Percentiles rank a stretch among this genome's conserved stretches.
Conservation (phyloP, 345 rosid species). For the Ailanthus altissimus region DNA sequence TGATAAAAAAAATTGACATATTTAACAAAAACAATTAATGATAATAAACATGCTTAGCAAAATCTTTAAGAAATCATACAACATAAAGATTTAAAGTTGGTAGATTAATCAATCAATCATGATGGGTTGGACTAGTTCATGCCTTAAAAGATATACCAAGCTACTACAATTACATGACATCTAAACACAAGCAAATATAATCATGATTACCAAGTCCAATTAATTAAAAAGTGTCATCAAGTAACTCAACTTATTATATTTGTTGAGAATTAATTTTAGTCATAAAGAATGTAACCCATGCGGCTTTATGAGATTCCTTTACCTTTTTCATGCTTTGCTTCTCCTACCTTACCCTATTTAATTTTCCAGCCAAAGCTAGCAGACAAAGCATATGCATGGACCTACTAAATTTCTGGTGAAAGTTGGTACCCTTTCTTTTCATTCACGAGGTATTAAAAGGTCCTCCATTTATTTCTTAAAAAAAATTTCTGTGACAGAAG, state of each 20-base stretch:
- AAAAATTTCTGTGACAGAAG: too few relatives aligned
- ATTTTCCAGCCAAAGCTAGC: neutral
- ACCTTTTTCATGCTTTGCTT: neutral
- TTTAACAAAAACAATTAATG: too few relatives aligned
- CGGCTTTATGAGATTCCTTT: neutral
- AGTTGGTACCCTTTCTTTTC: neutral
- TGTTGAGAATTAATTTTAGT: neutral
- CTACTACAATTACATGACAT: too few relatives aligned
- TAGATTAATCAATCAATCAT: too few relatives aligned
- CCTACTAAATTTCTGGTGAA: neutral
- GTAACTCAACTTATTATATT: neutral
- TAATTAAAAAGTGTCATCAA: neutral
- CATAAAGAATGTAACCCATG: neutral
- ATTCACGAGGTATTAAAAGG: neutral
- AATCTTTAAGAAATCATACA: neutral
- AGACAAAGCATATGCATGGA: conserved; percentile 10
- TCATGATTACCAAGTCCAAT: neutral
- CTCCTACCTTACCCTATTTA: neutral
- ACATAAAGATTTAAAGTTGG: too few relatives aligned
- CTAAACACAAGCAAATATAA: neutral
- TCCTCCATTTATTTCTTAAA: too few relatives aligned
- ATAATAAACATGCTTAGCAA: neutral
- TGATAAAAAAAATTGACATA: too few relatives aligned
- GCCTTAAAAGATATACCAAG: too few relatives aligned
- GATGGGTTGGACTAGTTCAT: too few relatives aligned